Evolutionary conservation across 352 stramenopile species (phyloP), one percentile per base, ranked within the genome.

Genomic region (Phytopythium mirpurense): DNA sequence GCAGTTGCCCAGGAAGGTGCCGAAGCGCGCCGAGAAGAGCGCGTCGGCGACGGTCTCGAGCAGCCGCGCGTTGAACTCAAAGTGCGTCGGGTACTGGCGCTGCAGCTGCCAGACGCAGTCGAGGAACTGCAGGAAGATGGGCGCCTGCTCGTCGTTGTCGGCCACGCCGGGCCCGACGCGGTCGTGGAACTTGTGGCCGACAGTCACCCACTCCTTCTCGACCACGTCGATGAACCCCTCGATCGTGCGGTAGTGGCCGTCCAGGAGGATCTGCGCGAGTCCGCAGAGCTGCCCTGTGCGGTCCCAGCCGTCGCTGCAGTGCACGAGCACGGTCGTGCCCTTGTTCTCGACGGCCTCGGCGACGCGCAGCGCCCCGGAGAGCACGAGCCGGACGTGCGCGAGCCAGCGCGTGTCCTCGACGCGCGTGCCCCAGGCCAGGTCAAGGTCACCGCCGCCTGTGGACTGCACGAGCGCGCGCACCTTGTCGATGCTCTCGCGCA

Each of bases 261-360:
- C 88, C 1, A 97, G 62, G n/a, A 97, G 57, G 12, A 98, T 64
- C 62, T 97, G 80, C 23, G 88, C 77, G 2, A 97, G 68, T 0
- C 69, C 77, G 59, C 83, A 93, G 2, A 98, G 59, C 52, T 93
- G 84, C 9, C 71, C 75, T 14, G 91, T 98, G 18, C 91, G 83
- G 54, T 98, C 91, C 91, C 91, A 98, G 4, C 90, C 90, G 43
- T 97, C 88, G 47, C 79, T 95, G 60, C 90, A 97, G 56, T 97
- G 89, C 27, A 97, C 87, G 3, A 97, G 64, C 27, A 95, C 87
- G 0, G 75, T 90, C 14, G 74, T 87, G 26, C 69, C 72, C 54
- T 82, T 70, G 42, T 77, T 75, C n/a, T 86, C 79, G 23, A 95
- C 67, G 0, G 75, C 63, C 11, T 85, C 74, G 0, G 81, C 82